Base-by-base conservation (phyloP, 768 basidiomycete genomes). In the Trametopsis cervina region DNA sequence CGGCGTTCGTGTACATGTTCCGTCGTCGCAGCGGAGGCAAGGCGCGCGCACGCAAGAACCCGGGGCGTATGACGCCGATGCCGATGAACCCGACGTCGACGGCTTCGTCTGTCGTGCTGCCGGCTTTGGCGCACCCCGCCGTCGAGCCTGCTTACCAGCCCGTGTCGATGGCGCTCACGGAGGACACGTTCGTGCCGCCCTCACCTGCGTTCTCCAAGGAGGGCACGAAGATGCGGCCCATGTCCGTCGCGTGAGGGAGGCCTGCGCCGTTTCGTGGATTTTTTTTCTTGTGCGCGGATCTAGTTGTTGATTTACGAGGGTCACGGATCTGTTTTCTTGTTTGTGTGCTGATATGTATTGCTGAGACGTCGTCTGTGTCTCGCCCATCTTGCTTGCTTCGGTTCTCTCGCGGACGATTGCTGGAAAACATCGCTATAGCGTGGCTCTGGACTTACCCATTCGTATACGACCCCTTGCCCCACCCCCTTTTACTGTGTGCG, bases 141-240 rank as follows among this genome's bases (percentile, higher is more conserved):
- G 62, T 48, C 43, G 50, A 65, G 1, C 81, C 82, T 54, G 60
- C 66, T n/a, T 89, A 89, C 60, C 70, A 85, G 58, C 85, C 86
- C 2, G 83, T 89, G 45, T 86, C 85, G 20, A 79, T 81, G 62
- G 64, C 66, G 33, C 58, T 66, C 42, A 62, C 61, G 18, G 66
- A 67, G 17, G 66, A 68, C 57, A 64, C 66, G 29, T 67, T 67
- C 53, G 59, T 62, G 6, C 64, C 66, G 25, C 66, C 67, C 26
- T 60, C 60, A 4, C 64, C 67, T 2, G 58, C 64, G 12, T 68
- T 66, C 61, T 51, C 55, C 22, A 54, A 56, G 46, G 57, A 56
- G 4, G 58, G 57, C 52, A 54, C 52, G 45, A 55, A 50, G 36
- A 22, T 54, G 46, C 61, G 75, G 58, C 75, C 75, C 18, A 67